These are phyloP conservation scores for Rauvolfia tetraphylla DNA, from an alignment of 257 asterid species.

Conservation along the genomic window DNA sequence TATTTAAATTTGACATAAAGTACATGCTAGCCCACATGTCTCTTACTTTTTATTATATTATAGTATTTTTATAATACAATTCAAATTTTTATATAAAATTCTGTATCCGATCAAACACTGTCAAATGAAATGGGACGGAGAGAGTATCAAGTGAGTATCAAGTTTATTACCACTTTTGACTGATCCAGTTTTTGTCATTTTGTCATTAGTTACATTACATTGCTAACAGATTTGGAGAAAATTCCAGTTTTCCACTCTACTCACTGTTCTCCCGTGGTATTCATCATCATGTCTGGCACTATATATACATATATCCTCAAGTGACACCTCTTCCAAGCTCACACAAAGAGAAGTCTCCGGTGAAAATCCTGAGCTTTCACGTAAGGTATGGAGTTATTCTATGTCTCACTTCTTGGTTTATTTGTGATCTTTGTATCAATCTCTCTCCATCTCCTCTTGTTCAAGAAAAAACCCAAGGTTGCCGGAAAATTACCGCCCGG, in stretches of 20 bases:
- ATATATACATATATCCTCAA: background rate
- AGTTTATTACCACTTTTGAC: no score
- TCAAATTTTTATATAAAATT: no score
- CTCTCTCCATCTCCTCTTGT: constrained; percentile 23
- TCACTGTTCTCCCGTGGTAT: background rate
- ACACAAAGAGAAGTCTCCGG: background rate
- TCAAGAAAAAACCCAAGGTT: constrained; percentile 6
- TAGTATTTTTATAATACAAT: no score
- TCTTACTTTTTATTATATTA: no score
- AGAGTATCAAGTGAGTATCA: no score
- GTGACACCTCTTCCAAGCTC: background rate
- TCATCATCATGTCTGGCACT: background rate
- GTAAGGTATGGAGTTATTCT: constrained; percentile 21
- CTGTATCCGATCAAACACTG: no score
- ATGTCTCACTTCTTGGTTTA: constrained; percentile 14
- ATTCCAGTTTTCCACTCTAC: background rate
- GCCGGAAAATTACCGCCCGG: constrained; percentile 43
- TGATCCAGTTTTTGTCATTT: no score
- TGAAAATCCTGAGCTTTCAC: background rate
- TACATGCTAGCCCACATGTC: no score
- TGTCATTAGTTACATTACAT: no score
- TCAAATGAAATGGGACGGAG: no score
- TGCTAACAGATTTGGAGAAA: background rate
- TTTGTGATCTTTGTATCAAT: constrained; percentile 17
- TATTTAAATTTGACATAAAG: no score